These are phyloP conservation scores for Alternaria burnsii DNA, from an alignment of 2,329 filamentous ascomycete genomes.

Conservation along the genomic window DNA sequence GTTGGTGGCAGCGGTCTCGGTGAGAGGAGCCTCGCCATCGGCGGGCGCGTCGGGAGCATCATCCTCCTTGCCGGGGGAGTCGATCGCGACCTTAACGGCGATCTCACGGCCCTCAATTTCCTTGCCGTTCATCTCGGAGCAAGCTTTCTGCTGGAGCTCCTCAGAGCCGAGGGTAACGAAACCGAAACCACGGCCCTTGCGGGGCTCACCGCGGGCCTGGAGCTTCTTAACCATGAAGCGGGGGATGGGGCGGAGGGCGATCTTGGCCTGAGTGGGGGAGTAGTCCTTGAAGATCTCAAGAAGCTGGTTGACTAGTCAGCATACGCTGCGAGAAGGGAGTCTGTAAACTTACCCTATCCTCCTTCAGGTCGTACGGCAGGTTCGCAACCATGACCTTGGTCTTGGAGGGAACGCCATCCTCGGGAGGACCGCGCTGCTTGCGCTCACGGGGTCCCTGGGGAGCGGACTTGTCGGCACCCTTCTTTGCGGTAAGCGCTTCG, in stretches of 20 bases:
- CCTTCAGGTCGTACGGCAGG: slow-evolving; percentile 95
- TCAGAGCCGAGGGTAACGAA: slow-evolving; percentile 96
- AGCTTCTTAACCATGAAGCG: slow-evolving; percentile 99
- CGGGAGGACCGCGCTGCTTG: slow-evolving; percentile 91
- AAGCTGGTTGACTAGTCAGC: slow-evolving; percentile 67
- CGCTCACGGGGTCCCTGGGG: slow-evolving; percentile 64
- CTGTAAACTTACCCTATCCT: slow-evolving; percentile 80
- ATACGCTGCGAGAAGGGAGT: neutral
- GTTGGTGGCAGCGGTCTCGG: slow-evolving; percentile 31
- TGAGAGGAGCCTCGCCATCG: slow-evolving; percentile 52
- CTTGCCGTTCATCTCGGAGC: slow-evolving; percentile 98
- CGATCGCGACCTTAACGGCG: slow-evolving; percentile 99
- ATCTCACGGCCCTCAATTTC: slow-evolving; percentile 99
- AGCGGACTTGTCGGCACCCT: slow-evolving; percentile 59
- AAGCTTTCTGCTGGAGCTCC: slow-evolving; percentile 97
- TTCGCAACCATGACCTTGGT: slow-evolving; percentile 99
- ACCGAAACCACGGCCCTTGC: slow-evolving; percentile 98
- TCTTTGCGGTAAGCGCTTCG: slow-evolving; percentile 63
- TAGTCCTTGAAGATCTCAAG: slow-evolving; percentile 96
- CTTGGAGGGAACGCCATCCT: slow-evolving; percentile 97
- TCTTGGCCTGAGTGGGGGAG: slow-evolving; percentile 94
- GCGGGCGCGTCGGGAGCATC: slow-evolving; percentile 64
- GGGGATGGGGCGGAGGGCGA: slow-evolving; percentile 96
- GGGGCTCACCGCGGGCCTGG: slow-evolving; percentile 94
- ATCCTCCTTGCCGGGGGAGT: slow-evolving; percentile 99